Conservation (phyloP, 176 grass and related monocot genomes). For the Olyra latifolia region DNA sequence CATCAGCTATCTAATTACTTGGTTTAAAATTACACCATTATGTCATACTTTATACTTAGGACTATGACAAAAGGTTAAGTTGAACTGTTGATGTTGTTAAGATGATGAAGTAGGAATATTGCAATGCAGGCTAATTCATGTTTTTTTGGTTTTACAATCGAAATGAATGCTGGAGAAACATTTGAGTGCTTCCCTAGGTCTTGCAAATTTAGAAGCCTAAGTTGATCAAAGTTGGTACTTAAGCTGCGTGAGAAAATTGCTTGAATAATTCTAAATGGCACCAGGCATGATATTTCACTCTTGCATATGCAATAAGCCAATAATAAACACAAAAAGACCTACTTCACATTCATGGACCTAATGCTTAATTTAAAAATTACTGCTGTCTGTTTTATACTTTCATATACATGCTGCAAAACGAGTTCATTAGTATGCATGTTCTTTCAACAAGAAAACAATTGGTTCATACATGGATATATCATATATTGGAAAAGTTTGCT, state of each 20-base stretch:
- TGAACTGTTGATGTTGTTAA: neutral
- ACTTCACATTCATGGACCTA: neutral
- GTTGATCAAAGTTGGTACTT: constrained; percentile 14
- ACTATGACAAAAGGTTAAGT: neutral
- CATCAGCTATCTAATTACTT: neutral
- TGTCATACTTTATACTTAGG: neutral
- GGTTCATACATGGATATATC: neutral
- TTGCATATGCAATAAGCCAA: neutral
- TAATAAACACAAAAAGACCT: neutral
- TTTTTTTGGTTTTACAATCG: neutral
- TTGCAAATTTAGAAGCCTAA: constrained; percentile 30
- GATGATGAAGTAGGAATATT: neutral
- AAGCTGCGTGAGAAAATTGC: neutral
- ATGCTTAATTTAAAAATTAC: neutral
- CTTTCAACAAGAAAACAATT: neutral
- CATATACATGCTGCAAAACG: neutral
- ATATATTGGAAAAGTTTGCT: neutral
- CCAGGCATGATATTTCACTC: neutral
- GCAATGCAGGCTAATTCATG: neutral
- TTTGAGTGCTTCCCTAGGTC: neutral
- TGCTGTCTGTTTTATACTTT: neutral
- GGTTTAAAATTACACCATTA: neutral
- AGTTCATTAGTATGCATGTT: neutral
- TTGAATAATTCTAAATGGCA: neutral
- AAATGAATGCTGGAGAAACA: neutral